Percentiles rank a stretch among this genome's conserved stretches.
phyloP scores from a whole-genome alignment of 2,329 filamentous ascomycete genomes.

The Chaetoscypha palmicola region DNA sequence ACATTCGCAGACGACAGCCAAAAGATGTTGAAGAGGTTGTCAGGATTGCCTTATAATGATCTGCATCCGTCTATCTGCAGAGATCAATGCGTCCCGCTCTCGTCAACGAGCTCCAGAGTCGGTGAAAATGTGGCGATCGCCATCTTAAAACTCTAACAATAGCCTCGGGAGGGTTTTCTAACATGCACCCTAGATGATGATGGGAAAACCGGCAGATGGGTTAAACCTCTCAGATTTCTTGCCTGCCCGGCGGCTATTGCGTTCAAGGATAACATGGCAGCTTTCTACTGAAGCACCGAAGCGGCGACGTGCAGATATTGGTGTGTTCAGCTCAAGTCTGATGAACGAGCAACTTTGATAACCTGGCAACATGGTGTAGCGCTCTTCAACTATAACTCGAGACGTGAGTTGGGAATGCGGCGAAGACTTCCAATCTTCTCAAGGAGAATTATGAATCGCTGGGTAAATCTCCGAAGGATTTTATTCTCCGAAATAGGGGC shows the following conservation, averaged over 20 bases:
- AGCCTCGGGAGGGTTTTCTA: neutral
- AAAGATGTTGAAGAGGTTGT: neutral
- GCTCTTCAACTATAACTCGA: neutral
- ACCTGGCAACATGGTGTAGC: neutral
- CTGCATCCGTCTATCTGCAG: conserved; percentile 2
- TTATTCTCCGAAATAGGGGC: neutral
- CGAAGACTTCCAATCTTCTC: no score
- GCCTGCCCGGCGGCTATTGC: neutral
- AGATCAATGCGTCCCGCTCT: neutral
- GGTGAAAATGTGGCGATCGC: neutral
- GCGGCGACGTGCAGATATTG: neutral
- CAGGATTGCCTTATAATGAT: neutral
- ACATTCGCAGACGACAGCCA: neutral
- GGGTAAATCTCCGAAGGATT: neutral
- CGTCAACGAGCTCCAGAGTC: neutral
- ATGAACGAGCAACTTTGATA: neutral
- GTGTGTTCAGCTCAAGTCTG: neutral
- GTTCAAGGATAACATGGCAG: neutral
- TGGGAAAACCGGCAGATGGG: neutral
- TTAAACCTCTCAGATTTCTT: neutral
- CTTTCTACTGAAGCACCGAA: neutral
- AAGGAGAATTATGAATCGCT: neutral
- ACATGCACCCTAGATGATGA: neutral
- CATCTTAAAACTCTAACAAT: neutral
- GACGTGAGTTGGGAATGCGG: no score